Evolutionary conservation across 2,329 filamentous ascomycete genomes (phyloP).

Genomic region (Penicillium sp.): DNA sequence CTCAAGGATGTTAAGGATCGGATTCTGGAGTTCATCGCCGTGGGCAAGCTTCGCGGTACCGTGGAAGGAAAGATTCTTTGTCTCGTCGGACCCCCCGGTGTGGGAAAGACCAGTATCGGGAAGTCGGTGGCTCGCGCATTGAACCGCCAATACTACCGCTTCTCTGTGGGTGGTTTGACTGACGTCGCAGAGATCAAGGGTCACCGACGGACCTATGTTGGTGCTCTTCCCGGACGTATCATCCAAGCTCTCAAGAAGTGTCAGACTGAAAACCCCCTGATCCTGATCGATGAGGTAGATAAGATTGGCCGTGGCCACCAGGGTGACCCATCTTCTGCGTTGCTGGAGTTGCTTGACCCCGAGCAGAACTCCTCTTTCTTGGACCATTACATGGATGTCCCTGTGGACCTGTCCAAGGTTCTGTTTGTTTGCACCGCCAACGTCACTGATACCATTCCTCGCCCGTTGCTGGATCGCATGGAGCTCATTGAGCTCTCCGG

Average conservation of each 20-base stretch:
- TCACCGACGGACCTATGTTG: slow-evolving; percentile 92
- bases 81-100: slow-evolving; percentile 94
- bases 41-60: slow-evolving; percentile 92
- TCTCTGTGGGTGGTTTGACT: slow-evolving; percentile 93
- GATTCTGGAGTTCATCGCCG: slow-evolving; percentile 96
- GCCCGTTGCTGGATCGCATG: slow-evolving; percentile 93
- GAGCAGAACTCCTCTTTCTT: slow-evolving; percentile 97
- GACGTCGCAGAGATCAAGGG: slow-evolving; percentile 99
- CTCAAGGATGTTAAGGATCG: slow-evolving; percentile 98
- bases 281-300: slow-evolving; percentile 96
- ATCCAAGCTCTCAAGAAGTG: slow-evolving; percentile 99
- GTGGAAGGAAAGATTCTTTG: slow-evolving; percentile 98
- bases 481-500: slow-evolving; percentile 95
- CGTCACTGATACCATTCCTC: slow-evolving; percentile 96
- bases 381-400: slow-evolving; percentile 98
- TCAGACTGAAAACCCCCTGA: slow-evolving; percentile 95
- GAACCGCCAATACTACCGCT: slow-evolving; percentile 95
- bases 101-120: slow-evolving; percentile 97
- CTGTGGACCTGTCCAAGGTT: slow-evolving; percentile 94
- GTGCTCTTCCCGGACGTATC: slow-evolving; percentile 90
- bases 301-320: slow-evolving; percentile 97
- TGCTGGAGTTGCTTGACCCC: slow-evolving; percentile 90
- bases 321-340: slow-evolving; percentile 89
- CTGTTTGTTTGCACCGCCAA: slow-evolving; percentile 98
- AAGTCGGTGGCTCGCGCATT: slow-evolving; percentile 95